Evolutionary conservation across 140 eudicot genomes (phyloP).

Genomic region (Stevia rebaudiana): DNA sequence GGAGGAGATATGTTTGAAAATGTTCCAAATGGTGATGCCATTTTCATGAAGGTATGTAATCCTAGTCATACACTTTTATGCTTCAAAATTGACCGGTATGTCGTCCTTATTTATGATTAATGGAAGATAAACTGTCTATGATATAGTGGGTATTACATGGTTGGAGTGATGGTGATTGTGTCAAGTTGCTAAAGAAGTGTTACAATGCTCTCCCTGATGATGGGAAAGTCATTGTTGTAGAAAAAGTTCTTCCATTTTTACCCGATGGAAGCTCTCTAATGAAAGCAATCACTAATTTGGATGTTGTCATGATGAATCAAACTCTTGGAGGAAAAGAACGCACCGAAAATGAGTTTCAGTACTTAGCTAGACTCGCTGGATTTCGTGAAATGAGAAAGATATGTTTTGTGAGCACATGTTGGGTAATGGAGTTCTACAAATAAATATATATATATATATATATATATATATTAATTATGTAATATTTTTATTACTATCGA

Average conservation of each 20-base stretch:
- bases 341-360: constrained; percentile 19
- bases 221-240: constrained; percentile 10
- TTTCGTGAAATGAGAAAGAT: constrained; percentile 22
- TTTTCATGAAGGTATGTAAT: constrained; percentile 33
- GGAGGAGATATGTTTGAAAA: constrained; percentile 36
- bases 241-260: constrained; percentile 16
- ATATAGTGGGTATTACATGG: constrained; percentile 32
- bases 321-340: constrained; percentile 23
- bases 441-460: background rate
- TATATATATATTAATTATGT: too few species aligned
- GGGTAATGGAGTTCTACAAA: constrained; percentile 38
- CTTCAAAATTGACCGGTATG: too few species aligned
- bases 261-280: background rate
- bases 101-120: too few species aligned
- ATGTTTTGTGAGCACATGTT: constrained; percentile 4
- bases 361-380: constrained; percentile 34
- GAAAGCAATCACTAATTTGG: background rate
- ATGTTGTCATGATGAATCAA: constrained; percentile 15
- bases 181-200: constrained; percentile 13
- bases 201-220: constrained; percentile 5
- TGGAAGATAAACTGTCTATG: too few species aligned
- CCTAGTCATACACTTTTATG: too few species aligned
- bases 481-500: too few species aligned
- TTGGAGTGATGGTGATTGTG: constrained; percentile 9
- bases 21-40: constrained; percentile 25